Evolutionary conservation across 176 grass and related monocot genomes (phyloP).

Genomic region (Oryza australiensis): DNA sequence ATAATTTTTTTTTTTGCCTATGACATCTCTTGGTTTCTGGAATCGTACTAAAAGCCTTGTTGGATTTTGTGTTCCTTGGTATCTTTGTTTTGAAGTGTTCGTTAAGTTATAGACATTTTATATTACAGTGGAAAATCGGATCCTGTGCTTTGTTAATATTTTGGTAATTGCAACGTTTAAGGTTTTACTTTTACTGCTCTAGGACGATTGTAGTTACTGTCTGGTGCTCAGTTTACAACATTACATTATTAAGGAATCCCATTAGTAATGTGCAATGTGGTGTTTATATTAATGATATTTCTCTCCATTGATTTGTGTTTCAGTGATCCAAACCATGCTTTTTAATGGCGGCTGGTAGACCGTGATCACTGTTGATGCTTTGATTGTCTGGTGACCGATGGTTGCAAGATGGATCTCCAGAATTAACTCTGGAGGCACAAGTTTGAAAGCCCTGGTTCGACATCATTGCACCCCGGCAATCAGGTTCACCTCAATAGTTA

Average conservation of each 20-base stretch:
- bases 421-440: constrained; percentile 55
- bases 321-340: constrained; percentile 20
- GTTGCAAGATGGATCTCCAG: constrained; percentile 51
- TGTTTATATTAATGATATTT: neutral
- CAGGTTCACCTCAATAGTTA: constrained; percentile 52
- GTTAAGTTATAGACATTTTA: neutral
- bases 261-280: neutral
- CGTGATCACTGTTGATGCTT: constrained; percentile 16
- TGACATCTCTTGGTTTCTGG: constrained; percentile 3
- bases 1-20: constrained; percentile 21
- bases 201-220: neutral
- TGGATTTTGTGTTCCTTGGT: neutral
- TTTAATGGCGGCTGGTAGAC: neutral
- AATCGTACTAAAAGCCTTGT: neutral
- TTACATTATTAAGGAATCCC: neutral
- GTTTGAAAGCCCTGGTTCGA: constrained; percentile 41
- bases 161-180: neutral
- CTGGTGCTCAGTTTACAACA: neutral
- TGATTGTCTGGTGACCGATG: constrained; percentile 13
- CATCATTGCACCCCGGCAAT: constrained; percentile 31
- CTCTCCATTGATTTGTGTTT: constrained; percentile 5
- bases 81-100: constrained; percentile 17
- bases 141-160: constrained; percentile 7
- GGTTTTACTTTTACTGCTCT: neutral
- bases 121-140: neutral